Conservation (phyloP, 257 asterid species). For the Leonotis leonurus region DNA sequence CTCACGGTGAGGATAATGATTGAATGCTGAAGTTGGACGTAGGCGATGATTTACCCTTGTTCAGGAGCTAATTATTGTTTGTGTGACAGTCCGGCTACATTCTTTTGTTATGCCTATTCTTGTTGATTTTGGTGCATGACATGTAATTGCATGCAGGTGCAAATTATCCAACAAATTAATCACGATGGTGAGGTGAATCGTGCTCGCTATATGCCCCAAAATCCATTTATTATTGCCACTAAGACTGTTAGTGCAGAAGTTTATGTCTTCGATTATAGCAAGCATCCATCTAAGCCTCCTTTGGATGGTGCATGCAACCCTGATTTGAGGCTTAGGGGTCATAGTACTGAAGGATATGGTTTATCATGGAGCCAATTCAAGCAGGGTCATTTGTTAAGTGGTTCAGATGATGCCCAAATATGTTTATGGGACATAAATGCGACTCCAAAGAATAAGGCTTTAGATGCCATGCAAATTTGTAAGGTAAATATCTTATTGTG, state of each 20-base stretch:
- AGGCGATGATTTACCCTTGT: no score
- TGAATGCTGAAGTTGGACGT: no score
- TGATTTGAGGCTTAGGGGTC: slow-evolving; percentile 90
- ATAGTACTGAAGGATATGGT: slow-evolving; percentile 87
- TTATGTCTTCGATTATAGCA: slow-evolving; percentile 83
- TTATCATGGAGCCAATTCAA: slow-evolving; percentile 90
- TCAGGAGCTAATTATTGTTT: no score
- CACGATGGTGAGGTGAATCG: slow-evolving; percentile 97
- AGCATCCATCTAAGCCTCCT: slow-evolving; percentile 95
- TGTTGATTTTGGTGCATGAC: no score
- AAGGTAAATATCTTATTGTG: slow-evolving; percentile 38
- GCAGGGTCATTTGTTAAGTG: slow-evolving; percentile 83
- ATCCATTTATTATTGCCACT: slow-evolving; percentile 76
- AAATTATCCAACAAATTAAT: slow-evolving; percentile 91
- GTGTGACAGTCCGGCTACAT: no score
- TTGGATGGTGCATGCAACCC: slow-evolving; percentile 86
- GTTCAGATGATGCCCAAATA: slow-evolving; percentile 94
- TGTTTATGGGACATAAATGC: slow-evolving; percentile 91
- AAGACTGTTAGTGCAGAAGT: slow-evolving; percentile 93
- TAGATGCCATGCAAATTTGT: slow-evolving; percentile 83
- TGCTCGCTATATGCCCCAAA: slow-evolving; percentile 96
- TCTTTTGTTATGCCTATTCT: no score
- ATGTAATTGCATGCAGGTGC: no score
- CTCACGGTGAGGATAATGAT: no score
- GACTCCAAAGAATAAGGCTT: slow-evolving; percentile 73